phyloP scores from a whole-genome alignment of 257 asterid species.

The Ocimum tenuiflorum region DNA sequence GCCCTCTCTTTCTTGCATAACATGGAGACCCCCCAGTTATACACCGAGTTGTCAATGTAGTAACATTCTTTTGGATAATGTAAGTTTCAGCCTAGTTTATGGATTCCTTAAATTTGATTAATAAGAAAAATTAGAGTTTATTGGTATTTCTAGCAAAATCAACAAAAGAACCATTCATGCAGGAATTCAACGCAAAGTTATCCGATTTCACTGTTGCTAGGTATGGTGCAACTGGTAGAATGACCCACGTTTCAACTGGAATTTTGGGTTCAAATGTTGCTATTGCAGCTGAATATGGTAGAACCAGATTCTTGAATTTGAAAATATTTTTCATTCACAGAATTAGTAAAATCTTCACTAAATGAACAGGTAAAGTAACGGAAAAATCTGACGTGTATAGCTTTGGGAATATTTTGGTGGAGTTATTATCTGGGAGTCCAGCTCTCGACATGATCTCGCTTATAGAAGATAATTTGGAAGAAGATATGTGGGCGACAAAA shows the following conservation, averaged over 20 bases:
- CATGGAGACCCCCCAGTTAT: constrained; percentile 33
- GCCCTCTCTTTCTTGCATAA: constrained; percentile 49
- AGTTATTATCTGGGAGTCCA: constrained; percentile 5
- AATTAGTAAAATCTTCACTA: no score
- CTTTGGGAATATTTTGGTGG: constrained; percentile 14
- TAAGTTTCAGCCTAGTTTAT: neutral
- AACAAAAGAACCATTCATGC: no score
- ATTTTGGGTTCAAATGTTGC: constrained; percentile 39
- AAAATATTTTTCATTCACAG: no score
- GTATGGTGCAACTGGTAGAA: constrained; percentile 47
- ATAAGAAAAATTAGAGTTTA: no score
- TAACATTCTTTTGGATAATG: constrained; percentile 49
- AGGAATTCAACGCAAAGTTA: constrained; percentile 55
- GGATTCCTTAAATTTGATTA: no score
- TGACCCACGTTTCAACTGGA: constrained; percentile 41
- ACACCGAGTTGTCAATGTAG: constrained; percentile 31
- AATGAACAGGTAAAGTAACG: neutral
- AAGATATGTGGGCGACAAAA: neutral
- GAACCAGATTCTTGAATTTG: neutral
- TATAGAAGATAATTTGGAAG: neutral
- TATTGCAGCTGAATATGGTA: constrained; percentile 19
- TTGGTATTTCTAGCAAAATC: no score
- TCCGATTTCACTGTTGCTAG: constrained; percentile 44
- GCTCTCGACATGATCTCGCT: neutral
- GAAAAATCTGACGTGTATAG: constrained; percentile 2